Evolutionary conservation across 2,329 filamentous ascomycete species (phyloP).

Genomic region (Exophiala oligosperma): DNA sequence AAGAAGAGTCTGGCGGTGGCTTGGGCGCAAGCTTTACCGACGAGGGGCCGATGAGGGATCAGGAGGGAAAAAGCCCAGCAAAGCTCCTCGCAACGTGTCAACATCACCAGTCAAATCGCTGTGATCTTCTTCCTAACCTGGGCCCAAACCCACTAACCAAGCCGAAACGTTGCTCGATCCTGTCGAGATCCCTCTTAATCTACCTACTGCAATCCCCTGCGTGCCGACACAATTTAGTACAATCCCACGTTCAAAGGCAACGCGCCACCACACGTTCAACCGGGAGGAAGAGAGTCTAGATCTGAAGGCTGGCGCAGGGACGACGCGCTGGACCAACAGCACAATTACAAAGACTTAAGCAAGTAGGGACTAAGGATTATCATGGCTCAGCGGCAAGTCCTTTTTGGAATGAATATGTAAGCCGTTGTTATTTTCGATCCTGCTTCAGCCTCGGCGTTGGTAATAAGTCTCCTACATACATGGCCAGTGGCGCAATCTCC

Average conservation of each 20-base stretch:
- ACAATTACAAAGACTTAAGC: neutral
- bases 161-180: no score
- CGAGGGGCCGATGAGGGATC: no score
- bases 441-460: neutral
- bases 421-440: constrained; percentile 22
- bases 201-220: no score
- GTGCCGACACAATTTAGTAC: no score
- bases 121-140: constrained; percentile 1
- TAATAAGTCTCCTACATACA: neutral
- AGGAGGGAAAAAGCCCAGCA: neutral
- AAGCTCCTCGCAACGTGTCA: no score
- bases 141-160: neutral
- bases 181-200: no score
- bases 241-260: no score
- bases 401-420: constrained; percentile 24
- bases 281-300: neutral
- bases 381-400: constrained; percentile 11
- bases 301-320: neutral
- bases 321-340: neutral
- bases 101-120: neutral
- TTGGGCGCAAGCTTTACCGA: neutral
- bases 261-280: neutral
- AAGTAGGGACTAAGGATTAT: constrained; percentile 2
- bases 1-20: no score
- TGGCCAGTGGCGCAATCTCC: constrained; percentile 12